Conservation (phyloP, 768 basidiomycete species). For the Exidia glandulosa region DNA sequence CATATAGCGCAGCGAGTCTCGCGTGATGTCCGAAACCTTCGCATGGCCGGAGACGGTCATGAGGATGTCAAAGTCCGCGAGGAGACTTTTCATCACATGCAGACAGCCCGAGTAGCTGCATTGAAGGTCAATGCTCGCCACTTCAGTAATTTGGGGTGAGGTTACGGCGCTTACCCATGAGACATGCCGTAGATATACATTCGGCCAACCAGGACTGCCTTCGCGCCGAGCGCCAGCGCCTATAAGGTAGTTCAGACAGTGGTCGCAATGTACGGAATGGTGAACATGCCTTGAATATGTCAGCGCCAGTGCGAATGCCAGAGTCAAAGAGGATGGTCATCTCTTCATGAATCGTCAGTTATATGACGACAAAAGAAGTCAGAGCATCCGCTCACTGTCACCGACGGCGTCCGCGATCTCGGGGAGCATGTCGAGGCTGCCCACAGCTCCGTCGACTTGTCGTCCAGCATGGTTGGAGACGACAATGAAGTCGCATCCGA, state of each 20-base stretch:
- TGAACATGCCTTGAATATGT: background rate
- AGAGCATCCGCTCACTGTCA: constrained; percentile 24
- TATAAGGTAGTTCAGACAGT: constrained; percentile 44
- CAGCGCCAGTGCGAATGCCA: constrained; percentile 24
- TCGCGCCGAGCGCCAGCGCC: constrained; percentile 44
- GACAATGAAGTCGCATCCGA: constrained; percentile 44
- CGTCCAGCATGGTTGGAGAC: constrained; percentile 46
- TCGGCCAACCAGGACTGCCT: constrained; percentile 40
- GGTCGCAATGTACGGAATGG: constrained; percentile 3
- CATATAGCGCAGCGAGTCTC: background rate
- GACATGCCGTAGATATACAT: constrained; percentile 42
- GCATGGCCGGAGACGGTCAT: constrained; percentile 32
- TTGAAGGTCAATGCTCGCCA: background rate
- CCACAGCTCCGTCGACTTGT: constrained; percentile 47
- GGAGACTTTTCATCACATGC: constrained; percentile 42
- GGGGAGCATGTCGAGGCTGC: constrained; percentile 38
- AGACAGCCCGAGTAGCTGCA: constrained; percentile 29
- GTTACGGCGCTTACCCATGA: constrained; percentile 30
- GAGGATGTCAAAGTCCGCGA: constrained; percentile 36
- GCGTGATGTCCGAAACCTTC: background rate
- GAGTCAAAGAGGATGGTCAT: constrained; percentile 44
- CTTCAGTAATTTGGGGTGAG: background rate
- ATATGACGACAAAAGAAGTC: background rate
- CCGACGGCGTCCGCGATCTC: constrained; percentile 41
- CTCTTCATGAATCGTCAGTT: constrained; percentile 16